A percentile compares a stretch with the other conserved stretches of the same genome.
Evolutionary conservation across 192 early-diverging fungal genomes (phyloP).

Genomic region (Podila horticola): DNA sequence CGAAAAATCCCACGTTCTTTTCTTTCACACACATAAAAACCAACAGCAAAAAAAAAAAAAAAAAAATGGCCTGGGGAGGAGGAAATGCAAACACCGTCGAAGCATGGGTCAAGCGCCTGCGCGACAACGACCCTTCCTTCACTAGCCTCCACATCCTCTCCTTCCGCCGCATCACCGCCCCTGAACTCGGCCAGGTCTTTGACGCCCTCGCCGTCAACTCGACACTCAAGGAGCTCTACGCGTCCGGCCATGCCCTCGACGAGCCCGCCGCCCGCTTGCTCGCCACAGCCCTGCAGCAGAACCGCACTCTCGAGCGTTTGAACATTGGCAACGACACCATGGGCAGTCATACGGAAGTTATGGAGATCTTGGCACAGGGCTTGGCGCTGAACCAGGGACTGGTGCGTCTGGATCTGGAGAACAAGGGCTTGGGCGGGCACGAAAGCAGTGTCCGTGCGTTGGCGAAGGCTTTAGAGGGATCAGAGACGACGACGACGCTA

Average conservation of each 20-base stretch:
- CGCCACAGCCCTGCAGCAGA: slow-evolving; percentile 48
- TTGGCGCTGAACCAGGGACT: slow-evolving; percentile 57
- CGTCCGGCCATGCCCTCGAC: slow-evolving; percentile 61
- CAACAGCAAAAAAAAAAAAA: slow-evolving; percentile 10
- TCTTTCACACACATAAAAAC: neutral
- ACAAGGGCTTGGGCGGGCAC: slow-evolving; percentile 56
- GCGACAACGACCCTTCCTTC: slow-evolving; percentile 56
- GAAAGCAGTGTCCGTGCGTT: slow-evolving; percentile 5
- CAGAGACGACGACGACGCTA: slow-evolving; percentile 34
- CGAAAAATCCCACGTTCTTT: neutral
- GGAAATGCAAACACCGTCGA: slow-evolving; percentile 58
- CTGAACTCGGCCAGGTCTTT: slow-evolving; percentile 58
- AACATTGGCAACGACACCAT: slow-evolving; percentile 55
- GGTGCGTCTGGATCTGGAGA: slow-evolving; percentile 60
- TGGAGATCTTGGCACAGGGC: slow-evolving; percentile 52
- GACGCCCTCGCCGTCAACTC: slow-evolving; percentile 52
- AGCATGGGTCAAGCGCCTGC: slow-evolving; percentile 60
- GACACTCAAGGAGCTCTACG: slow-evolving; percentile 59
- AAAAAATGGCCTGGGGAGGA: slow-evolving; percentile 62
- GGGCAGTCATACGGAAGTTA: slow-evolving; percentile 28
- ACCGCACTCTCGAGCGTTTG: slow-evolving; percentile 53
- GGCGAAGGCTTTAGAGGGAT: slow-evolving; percentile 4
- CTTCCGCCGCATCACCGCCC: slow-evolving; percentile 55
- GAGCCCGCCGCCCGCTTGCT: slow-evolving; percentile 38
- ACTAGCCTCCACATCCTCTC: slow-evolving; percentile 64